These are phyloP conservation scores for Meyerozyma carpophila DNA, from an alignment of 1,139 yeast species.

Conservation along the genomic window DNA sequence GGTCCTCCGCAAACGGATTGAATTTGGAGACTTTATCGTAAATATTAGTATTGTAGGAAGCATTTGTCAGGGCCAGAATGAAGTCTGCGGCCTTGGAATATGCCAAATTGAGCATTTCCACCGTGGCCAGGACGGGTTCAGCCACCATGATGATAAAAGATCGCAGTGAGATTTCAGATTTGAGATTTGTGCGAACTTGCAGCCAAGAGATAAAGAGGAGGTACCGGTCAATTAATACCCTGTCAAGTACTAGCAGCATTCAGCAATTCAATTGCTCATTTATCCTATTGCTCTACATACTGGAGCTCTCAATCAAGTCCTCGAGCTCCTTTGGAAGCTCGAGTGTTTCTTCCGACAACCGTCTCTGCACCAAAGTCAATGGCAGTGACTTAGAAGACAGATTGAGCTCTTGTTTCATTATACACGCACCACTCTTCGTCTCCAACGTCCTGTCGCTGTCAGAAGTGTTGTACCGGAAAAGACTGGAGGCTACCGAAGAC, in stretches of 20 bases:
- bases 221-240: neutral
- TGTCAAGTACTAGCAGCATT: neutral
- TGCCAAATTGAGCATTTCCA: constrained; percentile 23
- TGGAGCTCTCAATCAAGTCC: neutral
- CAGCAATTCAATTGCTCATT: no score
- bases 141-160: constrained; percentile 29
- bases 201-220: neutral
- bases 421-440: neutral
- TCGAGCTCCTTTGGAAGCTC: neutral
- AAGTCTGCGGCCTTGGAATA: constrained; percentile 22
- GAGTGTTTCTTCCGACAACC: neutral
- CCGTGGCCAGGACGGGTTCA: constrained; percentile 41
- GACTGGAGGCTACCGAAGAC: constrained; percentile 19
- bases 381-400: neutral
- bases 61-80: constrained; percentile 20
- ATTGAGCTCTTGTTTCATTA: neutral
- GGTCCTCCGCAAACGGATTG: constrained; percentile 9
- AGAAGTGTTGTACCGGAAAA: neutral
- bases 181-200: neutral
- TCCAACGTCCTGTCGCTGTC: neutral
- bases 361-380: neutral
- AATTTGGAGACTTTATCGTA: constrained; percentile 13
- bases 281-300: neutral
- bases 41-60: constrained; percentile 14
- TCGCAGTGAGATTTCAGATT: neutral